Percentiles rank a stretch among this genome's conserved stretches.
These are phyloP conservation scores for Coemansia sp. DNA, from an alignment of 192 early-diverging fungal genomes.

Conservation along the genomic window DNA sequence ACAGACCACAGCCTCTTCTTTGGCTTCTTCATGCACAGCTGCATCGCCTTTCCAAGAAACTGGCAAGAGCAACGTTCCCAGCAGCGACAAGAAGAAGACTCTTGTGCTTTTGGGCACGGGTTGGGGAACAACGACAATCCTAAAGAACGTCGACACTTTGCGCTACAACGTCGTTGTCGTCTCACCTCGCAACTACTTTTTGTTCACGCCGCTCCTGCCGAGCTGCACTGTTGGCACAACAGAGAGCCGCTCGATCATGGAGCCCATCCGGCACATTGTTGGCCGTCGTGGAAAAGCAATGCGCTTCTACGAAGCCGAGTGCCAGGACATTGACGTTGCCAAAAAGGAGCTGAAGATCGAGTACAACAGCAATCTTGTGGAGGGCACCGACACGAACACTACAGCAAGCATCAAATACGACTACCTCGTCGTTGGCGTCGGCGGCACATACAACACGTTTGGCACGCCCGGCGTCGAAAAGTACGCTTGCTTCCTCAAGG, in stretches of 20 bases:
- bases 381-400: slow-evolving; percentile 17
- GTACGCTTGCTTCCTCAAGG: slow-evolving; percentile 83
- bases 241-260: slow-evolving; percentile 83
- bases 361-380: slow-evolving; percentile 66
- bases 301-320: slow-evolving; percentile 80
- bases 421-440: slow-evolving; percentile 79
- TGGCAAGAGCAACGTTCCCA: background rate
- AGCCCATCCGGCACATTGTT: slow-evolving; percentile 77
- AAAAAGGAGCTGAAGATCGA: slow-evolving; percentile 75
- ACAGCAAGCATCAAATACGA: slow-evolving; percentile 64
- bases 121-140: slow-evolving; percentile 68
- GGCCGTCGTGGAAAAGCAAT: slow-evolving; percentile 77
- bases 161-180: slow-evolving; percentile 74
- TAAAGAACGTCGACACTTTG: slow-evolving; percentile 67
- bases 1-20: background rate
- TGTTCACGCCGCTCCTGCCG: slow-evolving; percentile 88
- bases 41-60: background rate
- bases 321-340: slow-evolving; percentile 80
- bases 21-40: background rate
- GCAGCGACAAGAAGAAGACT: slow-evolving; percentile 30
- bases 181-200: slow-evolving; percentile 83
- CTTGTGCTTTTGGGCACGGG: slow-evolving; percentile 55
- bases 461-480: slow-evolving; percentile 81
- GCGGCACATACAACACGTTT: slow-evolving; percentile 82
- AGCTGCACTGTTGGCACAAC: slow-evolving; percentile 82